Base-by-base conservation (phyloP, 768 basidiomycete genomes). In the Suillus weaverae region DNA sequence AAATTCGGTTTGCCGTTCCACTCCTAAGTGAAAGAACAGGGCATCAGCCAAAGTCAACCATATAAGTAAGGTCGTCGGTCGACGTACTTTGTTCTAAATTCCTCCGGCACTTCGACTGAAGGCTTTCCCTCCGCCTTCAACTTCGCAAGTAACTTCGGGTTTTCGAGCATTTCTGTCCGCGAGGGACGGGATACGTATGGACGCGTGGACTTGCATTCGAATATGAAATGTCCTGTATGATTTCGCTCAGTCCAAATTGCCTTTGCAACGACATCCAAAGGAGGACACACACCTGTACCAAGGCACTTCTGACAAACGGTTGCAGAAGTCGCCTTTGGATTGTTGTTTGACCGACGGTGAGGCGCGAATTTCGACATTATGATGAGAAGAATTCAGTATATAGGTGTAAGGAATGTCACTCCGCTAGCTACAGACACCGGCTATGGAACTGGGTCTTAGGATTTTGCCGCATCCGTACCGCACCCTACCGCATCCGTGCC, bases 171-270 rank as follows among this genome's bases (percentile, higher is more conserved):
- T 70, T 95, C 85, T 2, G 93, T 93, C 48, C 95, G 86, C 41
- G 94, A 95, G 2, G 95, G 95, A n/a, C 96, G 84, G 13, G 92
- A 86, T 46, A 94, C 81, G 74, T 97, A 98, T 32, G 94, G 92
- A 3, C 91, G 84, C 26, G 84, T 70, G 20, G 84, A 83, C 77
- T 93, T 94, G 84, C 96, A 98, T 78, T 97, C 86, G 72, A 89
- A 98, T 14, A 88, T 97, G 74, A 89, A 96, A 76, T 97, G 96
- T 0, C 95, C 95, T 88, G 72, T 43, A 63, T 16, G 53, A 61
- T 22, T n/a, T 22, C 43, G 32, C 3, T 30, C n/a, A 10, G 50
- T 33, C 7, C 10, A 38, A 30, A 30, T 32, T 44, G 22, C 51
- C 26, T 44, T 70, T 71, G 10, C 38, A 62, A 36, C 16, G 18